Evolutionary conservation across 1,284 basidiomycete genomes (phyloP), one percentile per base, ranked within the genome.

Genomic region (Trametes sp.): DNA sequence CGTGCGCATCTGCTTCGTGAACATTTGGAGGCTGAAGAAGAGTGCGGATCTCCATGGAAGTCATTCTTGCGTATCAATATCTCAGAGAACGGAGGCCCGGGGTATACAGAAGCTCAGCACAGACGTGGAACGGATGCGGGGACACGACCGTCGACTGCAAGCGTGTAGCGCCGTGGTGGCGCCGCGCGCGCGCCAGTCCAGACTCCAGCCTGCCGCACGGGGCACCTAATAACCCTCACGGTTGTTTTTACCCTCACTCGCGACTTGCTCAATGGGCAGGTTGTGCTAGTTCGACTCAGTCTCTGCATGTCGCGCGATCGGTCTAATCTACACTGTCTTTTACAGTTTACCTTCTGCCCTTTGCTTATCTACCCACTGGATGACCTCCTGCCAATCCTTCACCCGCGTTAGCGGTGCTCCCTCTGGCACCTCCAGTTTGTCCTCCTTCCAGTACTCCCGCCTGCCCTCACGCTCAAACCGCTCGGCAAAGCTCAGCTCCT

Each of bases 401-500:
- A 83, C 84, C 62, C 87, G 76, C 60, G 74, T 79, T 53, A 89
- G 51, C 14, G 78, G 80, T 31, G 70, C 76, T 36, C 78, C 81
- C 24, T 78, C 78, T 7, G 82, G 83, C 52, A 86, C 72, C 16
- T 73, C 70, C 45, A 62, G 55, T 48, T 62, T 75, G 35, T 90
- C 88, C 49, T 84, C 78, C 69, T 81, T 83, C 81, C 88, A 87
- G 69, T 87, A 90, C 65, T 82, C 80, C 46, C 74, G 77, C 16
- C 81, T 81, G 23, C 80, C 81, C 66, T 80, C 80, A 59, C 75
- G 77, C 63, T 83, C 77, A 28, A 88, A 72, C 59, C 85, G 80
- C 69, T 82, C 81, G 61, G 84, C 82, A 70, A 87, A 93, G 24
- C 82, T 78, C 78, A 88, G 81, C 58, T 84, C 80, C 57, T 89